Base-by-base conservation (phyloP, 2,329 filamentous ascomycete species). In the Fusarium chuoi region DNA sequence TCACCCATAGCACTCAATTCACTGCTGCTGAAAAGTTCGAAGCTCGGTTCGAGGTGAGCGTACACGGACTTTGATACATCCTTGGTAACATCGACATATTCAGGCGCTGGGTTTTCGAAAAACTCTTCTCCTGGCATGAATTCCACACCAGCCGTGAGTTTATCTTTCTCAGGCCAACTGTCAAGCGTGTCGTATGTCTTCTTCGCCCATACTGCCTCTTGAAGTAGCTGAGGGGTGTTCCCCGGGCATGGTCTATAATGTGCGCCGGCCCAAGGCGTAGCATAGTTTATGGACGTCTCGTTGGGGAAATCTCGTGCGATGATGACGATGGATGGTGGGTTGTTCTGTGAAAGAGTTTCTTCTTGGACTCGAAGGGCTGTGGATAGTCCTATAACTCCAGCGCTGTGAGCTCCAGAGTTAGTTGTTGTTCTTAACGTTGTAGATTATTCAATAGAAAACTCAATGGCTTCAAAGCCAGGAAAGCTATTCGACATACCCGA, bases 211-310 rank as follows among this genome's bases (percentile, higher is more conserved):
- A 13, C 2, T 0, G 61, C 61, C 22, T 64, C 61, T 64, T 44
- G 61, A 5, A 60, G 55, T 20, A 64, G 30, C 9, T 64, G 61
- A 5, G 55, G 44, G 3, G 42, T 61, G 3, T 61, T 61, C 3
- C 61, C 61, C 6, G 61, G 61, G n/a, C 55, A 64, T 13, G 61
- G 61, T 11, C 61, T 36, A 20, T 64, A 64, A 33, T 64, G 61
- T 12, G 61, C 61, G 18, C 61, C 61, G 1, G 61, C 61, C 61
- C 61, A 64, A n/a, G 61, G 61, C 12, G 61, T 64, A 20, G 61
- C 61, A 8, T 64, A 64, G 42, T 64, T 64, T 22, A 64, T 49
- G 18, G 55, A 61, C 1, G 61, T 64, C 5, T 64, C 44, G 9
- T 14, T 49, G 13, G 61, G 61, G 2, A 64, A 61, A 1, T 64